Evolutionary conservation across 1,284 basidiomycete species (phyloP).

Genomic region (Ganoderma meredithae): DNA sequence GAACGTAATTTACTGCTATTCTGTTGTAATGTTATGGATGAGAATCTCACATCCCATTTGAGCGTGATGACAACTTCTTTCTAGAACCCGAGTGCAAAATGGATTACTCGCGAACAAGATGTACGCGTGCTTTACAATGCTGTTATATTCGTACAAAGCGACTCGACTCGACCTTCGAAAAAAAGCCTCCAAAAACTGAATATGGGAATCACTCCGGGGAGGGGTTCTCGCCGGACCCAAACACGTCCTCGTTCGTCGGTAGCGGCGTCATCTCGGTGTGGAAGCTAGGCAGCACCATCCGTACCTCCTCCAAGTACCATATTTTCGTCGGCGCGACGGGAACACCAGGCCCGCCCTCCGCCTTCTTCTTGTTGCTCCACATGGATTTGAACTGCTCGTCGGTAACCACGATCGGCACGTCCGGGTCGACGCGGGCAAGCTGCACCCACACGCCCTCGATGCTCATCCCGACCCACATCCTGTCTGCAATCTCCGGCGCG

Average conservation of each 20-base stretch:
- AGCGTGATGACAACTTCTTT: background rate
- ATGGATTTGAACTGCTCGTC: conserved; percentile 16
- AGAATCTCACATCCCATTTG: background rate
- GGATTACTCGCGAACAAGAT: conserved; percentile 1
- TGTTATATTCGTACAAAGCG: conserved; percentile 1
- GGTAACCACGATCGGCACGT: conserved; percentile 27
- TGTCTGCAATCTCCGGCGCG: conserved; percentile 51
- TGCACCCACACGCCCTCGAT: conserved; percentile 69
- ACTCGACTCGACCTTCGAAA: background rate
- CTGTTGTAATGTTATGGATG: conserved; percentile 17
- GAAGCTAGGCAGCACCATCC: conserved; percentile 38
- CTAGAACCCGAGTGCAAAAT: background rate
- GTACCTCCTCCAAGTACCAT: conserved; percentile 43
- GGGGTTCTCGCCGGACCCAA: conserved; percentile 23
- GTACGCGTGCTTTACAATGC: conserved; percentile 10
- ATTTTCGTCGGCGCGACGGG: conserved; percentile 37
- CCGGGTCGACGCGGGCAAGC: conserved; percentile 49
- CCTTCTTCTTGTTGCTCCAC: conserved; percentile 19
- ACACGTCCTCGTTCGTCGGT: conserved; percentile 29
- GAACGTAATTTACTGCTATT: conserved; percentile 28
- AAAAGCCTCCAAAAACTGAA: too few species aligned
- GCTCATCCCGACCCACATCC: conserved; percentile 59
- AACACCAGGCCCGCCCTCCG: conserved; percentile 34
- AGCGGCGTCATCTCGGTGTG: conserved; percentile 39
- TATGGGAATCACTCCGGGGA: background rate